Evolutionary conservation across 1,284 basidiomycete genomes (phyloP).

Genomic region (Trichosporon sp.): DNA sequence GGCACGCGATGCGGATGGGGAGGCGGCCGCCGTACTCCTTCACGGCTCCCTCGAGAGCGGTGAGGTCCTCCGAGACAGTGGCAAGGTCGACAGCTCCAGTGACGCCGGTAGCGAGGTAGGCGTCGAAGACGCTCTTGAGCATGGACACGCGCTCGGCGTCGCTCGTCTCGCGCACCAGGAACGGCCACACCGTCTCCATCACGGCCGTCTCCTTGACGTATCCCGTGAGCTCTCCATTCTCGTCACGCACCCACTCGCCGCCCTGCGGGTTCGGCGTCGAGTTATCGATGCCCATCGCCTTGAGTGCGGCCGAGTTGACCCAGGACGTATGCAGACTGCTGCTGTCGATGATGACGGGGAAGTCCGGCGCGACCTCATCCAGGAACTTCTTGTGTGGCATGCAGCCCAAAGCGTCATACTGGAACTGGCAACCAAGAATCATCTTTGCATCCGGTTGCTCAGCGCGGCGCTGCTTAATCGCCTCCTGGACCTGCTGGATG

Average conservation of each 20-base stretch:
- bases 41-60: conserved; percentile 37
- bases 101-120: conserved; percentile 38
- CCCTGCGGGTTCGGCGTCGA: conserved; percentile 38
- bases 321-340: conserved; percentile 40
- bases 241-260: conserved; percentile 40
- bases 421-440: conserved; percentile 37
- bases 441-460: conserved; percentile 25
- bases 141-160: conserved; percentile 30
- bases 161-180: conserved; percentile 27
- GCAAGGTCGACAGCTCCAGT: conserved; percentile 45
- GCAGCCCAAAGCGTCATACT: conserved; percentile 37
- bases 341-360: conserved; percentile 45
- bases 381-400: conserved; percentile 35
- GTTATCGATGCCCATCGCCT: conserved; percentile 34
- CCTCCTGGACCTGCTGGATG: conserved; percentile 32
- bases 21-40: conserved; percentile 25
- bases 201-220: conserved; percentile 39
- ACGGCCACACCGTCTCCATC: conserved; percentile 40
- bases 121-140: conserved; percentile 35
- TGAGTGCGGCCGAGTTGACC: conserved; percentile 41
- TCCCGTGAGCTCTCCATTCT: conserved; percentile 39
- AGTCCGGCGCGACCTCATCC: conserved; percentile 37
- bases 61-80: conserved; percentile 34
- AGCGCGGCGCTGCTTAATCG: conserved; percentile 22
- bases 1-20: conserved; percentile 40